phyloP scores from a whole-genome alignment of 352 stramenopile genomes.

The Globisporangium nodosum region DNA sequence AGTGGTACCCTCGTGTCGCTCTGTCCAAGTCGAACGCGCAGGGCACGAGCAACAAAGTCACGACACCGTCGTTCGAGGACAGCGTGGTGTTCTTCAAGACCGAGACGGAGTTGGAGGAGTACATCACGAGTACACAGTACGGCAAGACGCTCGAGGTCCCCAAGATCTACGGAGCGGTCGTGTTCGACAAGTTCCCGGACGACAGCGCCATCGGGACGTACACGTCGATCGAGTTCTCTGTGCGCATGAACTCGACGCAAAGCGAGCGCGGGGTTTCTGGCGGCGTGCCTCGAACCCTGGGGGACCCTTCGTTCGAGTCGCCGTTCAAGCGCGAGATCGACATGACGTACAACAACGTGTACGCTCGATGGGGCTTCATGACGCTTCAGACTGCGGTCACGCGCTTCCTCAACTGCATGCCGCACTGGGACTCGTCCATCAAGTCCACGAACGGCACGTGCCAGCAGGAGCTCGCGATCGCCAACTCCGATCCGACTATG shows the following conservation, averaged over 20 bases:
- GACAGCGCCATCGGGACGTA: conserved; percentile 35
- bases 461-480: conserved; percentile 30
- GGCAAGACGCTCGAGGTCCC: conserved; percentile 33
- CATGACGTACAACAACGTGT: conserved; percentile 30
- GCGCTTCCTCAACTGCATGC: conserved; percentile 55
- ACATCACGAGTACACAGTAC: conserved; percentile 37
- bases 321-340: conserved; percentile 42
- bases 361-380: conserved; percentile 49
- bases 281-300: conserved; percentile 34
- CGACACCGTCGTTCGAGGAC: conserved; percentile 46
- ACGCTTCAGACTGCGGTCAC: conserved; percentile 59
- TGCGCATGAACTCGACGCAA: conserved; percentile 58
- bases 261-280: conserved; percentile 14
- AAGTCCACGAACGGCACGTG: conserved; percentile 38
- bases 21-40: conserved; percentile 17
- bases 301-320: conserved; percentile 32
- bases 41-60: conserved; percentile 13
- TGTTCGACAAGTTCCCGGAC: conserved; percentile 49
- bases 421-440: conserved; percentile 29
- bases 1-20: conserved; percentile 45
- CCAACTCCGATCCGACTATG: conserved; percentile 13
- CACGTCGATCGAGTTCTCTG: conserved; percentile 49
- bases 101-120: conserved; percentile 31
- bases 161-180: conserved; percentile 52
- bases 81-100: conserved; percentile 58